Percentiles rank a stretch among this genome's conserved stretches.
phyloP scores from a whole-genome alignment of 345 rosid genomes.

The Eucalyptus erythrocorys region DNA sequence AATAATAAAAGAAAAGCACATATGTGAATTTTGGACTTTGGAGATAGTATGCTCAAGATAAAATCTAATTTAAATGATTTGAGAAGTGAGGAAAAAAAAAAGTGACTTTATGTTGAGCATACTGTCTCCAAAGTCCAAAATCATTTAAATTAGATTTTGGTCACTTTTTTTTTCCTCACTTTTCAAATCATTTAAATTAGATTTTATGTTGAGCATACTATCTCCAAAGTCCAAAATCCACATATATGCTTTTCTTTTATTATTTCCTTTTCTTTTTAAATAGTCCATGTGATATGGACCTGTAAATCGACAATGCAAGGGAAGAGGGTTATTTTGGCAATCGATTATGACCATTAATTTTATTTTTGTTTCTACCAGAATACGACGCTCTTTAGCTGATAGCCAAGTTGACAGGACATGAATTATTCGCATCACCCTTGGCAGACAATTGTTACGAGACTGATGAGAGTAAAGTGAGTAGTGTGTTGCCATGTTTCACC shows the following conservation, averaged over 20 bases:
- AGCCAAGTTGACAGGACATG: no score
- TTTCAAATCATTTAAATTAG: not conserved
- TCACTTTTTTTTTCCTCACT: not conserved
- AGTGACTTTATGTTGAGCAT: no score
- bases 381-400: no score
- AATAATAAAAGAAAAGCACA: no score
- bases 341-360: not conserved
- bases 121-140: no score
- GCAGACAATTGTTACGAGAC: no score
- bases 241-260: not conserved
- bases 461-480: no score
- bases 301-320: not conserved
- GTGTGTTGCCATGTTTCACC: no score
- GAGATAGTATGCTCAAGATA: not conserved
- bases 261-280: no score
- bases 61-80: not conserved
- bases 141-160: no score
- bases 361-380: no score
- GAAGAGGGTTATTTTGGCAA: not conserved
- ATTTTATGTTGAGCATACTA: not conserved
- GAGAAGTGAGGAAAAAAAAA: not conserved
- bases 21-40: not conserved
- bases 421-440: no score
- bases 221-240: not conserved
- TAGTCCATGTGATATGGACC: not conserved